A percentile compares a stretch with the other conserved stretches of the same genome.
phyloP scores from a whole-genome alignment of 495 filamentous ascomycete genomes.

The Neurospora sp. region DNA sequence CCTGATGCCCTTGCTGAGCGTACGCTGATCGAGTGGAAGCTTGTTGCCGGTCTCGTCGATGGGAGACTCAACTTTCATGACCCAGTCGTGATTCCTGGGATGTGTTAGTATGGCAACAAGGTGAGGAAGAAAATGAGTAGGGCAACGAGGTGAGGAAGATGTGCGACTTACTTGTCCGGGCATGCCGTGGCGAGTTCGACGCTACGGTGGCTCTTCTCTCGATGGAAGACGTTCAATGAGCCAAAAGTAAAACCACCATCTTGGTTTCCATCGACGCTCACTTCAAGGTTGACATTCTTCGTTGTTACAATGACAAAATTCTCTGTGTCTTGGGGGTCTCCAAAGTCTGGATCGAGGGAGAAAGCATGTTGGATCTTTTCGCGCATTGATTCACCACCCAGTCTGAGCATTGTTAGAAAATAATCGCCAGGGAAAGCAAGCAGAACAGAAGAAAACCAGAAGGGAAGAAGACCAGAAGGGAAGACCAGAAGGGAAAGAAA shows the following conservation, averaged over 20 bases:
- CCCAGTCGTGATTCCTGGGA: constrained; percentile 16
- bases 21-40: neutral
- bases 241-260: neutral
- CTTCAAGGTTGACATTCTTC: constrained; percentile 13
- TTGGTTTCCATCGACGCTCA: constrained; percentile 1
- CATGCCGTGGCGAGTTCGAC: constrained; percentile 26
- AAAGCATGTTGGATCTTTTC: neutral
- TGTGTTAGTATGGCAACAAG: neutral
- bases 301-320: constrained; percentile 9
- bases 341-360: neutral
- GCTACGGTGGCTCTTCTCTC: constrained; percentile 4
- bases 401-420: neutral
- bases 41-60: neutral
- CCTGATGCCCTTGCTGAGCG: neutral
- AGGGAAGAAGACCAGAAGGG: neutral
- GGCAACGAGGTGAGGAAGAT: neutral
- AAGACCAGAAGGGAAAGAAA: neutral
- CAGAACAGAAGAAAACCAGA: neutral
- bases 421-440: no score
- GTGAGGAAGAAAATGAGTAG: neutral
- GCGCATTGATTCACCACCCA: neutral
- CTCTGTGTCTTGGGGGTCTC: neutral
- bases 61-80: constrained; percentile 6
- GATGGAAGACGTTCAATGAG: constrained; percentile 1
- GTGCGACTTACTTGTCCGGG: constrained; percentile 28